Evolutionary conservation across 805 yeast species (phyloP).

Genomic region (Komagataella pastoris): DNA sequence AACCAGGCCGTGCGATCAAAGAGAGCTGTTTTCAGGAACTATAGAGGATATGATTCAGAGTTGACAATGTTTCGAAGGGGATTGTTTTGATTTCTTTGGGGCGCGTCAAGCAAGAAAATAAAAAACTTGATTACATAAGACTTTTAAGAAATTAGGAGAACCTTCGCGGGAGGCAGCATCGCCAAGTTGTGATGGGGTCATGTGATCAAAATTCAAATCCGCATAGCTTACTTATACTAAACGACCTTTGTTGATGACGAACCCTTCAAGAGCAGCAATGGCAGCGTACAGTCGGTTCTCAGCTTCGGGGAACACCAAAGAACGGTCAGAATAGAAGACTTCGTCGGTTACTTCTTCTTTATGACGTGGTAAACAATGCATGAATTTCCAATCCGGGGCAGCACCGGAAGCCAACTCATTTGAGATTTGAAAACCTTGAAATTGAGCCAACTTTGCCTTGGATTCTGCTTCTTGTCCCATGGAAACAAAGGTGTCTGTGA

Average conservation of each 20-base stretch:
- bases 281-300: slow-evolving; percentile 96
- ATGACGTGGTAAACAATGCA: slow-evolving; percentile 97
- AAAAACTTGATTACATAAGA: not conserved
- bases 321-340: slow-evolving; percentile 72
- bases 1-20: not conserved
- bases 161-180: not conserved
- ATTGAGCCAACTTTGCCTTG: slow-evolving; percentile 58
- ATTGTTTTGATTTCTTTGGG: not conserved
- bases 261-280: slow-evolving; percentile 82
- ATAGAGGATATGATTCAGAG: not conserved
- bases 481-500: slow-evolving; percentile 94
- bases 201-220: not conserved
- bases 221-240: not conserved
- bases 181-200: not conserved
- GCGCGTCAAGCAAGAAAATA: not conserved
- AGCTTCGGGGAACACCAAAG: slow-evolving; percentile 89
- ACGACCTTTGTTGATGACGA: slow-evolving; percentile 74
- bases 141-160: not conserved
- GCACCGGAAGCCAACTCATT: slow-evolving; percentile 44
- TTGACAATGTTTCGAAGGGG: not conserved
- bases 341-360: slow-evolving; percentile 90
- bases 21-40: not conserved
- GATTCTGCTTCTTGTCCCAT: slow-evolving; percentile 94
- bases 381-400: slow-evolving; percentile 64
- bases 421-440: slow-evolving; percentile 78